Evolutionary conservation across 441 rosid genomes (phyloP), one percentile per base, ranked within the genome.

Genomic region (Omphalea diandra): DNA sequence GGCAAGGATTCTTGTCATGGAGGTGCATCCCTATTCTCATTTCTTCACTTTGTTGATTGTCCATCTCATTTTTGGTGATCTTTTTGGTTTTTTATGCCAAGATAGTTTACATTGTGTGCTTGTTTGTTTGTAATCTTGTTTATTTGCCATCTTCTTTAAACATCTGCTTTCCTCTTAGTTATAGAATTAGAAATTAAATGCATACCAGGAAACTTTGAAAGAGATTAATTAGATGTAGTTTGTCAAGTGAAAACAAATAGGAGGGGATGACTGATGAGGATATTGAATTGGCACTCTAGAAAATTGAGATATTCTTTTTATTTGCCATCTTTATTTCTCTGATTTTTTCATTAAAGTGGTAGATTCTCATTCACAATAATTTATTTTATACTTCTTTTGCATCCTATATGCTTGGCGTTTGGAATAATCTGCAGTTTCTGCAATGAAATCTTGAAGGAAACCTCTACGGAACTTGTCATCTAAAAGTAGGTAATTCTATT

Each of bases 1-100:
- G 73, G 94, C 98, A 67, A 90, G 66, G 74, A 73, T 94, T 89
- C 93, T 94, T 43, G 88, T 90, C 60, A 77, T 92, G 86, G 98
- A 94, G 98, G 97, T 90, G 79, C 66, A 56, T 69, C 54, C 55
- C 55, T 71, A 49, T 67, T 17, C 33, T 58, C 33, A 27, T 54
- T 26, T 44, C 22, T 70, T 59, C 44, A 63, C 27, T 17, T 67
- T 60, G 33, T 68, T 46, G 0, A 49, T 40, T 41, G 20, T 36
- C 10, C 63, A 29, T 38, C 4, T 32, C 47, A n/a, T 17, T 18
- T 5, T 26, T 9, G 7, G 2, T 56, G 10, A 66, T 8, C 12
- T 24, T 52, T n/a, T n/a, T n/a, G n/a, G n/a, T n/a, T 44, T 22
- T 69, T 36, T 70, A 11, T 56, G 14, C 26, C 58, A 11, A 33